phyloP scores from a whole-genome alignment of 306 rosid species.

The Cucumis hystrix region DNA sequence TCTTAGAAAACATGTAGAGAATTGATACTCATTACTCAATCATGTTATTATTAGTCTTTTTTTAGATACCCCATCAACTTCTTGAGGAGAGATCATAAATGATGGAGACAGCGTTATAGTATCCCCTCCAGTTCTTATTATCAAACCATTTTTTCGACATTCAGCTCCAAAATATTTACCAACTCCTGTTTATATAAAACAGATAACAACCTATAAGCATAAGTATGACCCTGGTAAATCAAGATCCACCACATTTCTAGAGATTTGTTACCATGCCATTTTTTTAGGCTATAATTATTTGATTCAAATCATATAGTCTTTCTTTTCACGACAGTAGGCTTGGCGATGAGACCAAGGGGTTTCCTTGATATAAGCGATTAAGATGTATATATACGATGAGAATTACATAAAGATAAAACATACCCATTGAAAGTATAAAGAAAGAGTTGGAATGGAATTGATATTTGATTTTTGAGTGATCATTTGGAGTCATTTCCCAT shows the following conservation, averaged over 20 bases:
- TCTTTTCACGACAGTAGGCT: no score
- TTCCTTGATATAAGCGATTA: not conserved
- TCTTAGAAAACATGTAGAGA: not conserved
- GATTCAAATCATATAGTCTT: no score
- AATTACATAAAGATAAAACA: not conserved
- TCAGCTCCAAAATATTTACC: constrained; percentile 75
- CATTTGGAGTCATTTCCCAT: not conserved
- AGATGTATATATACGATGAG: not conserved
- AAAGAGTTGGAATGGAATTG: no score
- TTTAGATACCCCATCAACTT: constrained; percentile 61
- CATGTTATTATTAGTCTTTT: not conserved
- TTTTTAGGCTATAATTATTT: no score
- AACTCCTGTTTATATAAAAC: constrained; percentile 30
- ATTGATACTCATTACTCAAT: not conserved
- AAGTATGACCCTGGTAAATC: not conserved
- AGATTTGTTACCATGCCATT: not conserved
- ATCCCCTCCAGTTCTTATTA: constrained; percentile 74
- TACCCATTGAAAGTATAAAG: no score
- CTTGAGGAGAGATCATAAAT: constrained; percentile 46
- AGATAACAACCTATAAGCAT: not conserved
- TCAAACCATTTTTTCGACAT: constrained; percentile 68
- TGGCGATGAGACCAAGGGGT: not conserved
- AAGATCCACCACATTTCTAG: not conserved
- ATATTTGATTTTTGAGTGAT: no score
- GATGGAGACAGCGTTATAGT: constrained; percentile 92